A percentile compares a stretch with the other conserved stretches of the same genome.
Evolutionary conservation across 169 alveolate genomes (phyloP).

Genomic region (Miamiensis avidus): DNA sequence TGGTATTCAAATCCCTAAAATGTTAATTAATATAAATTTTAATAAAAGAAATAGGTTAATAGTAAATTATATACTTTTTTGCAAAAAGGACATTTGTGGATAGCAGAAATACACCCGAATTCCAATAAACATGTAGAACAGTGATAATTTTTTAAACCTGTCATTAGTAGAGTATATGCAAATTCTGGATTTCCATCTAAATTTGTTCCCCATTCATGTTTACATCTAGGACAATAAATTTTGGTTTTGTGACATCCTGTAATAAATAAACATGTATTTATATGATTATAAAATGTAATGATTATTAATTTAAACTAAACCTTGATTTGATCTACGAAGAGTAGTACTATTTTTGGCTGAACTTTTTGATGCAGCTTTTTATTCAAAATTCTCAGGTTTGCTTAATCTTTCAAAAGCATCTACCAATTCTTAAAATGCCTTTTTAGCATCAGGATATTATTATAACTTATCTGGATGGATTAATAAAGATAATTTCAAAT

Average conservation of each 20-base stretch:
- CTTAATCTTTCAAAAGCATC: background rate
- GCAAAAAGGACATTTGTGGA: background rate
- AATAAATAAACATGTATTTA: too few relatives aligned
- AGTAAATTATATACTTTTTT: too few relatives aligned
- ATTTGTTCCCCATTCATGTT: background rate
- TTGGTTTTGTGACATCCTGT: background rate
- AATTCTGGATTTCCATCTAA: background rate
- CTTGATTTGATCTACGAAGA: background rate
- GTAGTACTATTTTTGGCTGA: background rate
- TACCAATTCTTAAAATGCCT: background rate
- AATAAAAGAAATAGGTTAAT: too few relatives aligned
- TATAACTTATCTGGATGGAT: background rate
- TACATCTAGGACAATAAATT: background rate
- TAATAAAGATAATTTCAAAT: background rate
- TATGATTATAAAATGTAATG: too few relatives aligned
- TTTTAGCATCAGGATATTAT: background rate
- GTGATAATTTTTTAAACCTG: background rate
- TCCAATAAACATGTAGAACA: background rate
- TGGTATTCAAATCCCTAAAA: background rate
- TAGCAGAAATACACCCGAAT: background rate
- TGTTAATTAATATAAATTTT: too few relatives aligned
- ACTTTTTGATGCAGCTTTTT: background rate
- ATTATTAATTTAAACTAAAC: too few relatives aligned
- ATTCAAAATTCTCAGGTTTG: background rate
- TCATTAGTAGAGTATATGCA: background rate